Percentiles rank a stretch among this genome's conserved stretches.
These are phyloP conservation scores for Salpingoeca rosetta DNA, from an alignment of 78 protist species.

Conservation along the genomic window DNA sequence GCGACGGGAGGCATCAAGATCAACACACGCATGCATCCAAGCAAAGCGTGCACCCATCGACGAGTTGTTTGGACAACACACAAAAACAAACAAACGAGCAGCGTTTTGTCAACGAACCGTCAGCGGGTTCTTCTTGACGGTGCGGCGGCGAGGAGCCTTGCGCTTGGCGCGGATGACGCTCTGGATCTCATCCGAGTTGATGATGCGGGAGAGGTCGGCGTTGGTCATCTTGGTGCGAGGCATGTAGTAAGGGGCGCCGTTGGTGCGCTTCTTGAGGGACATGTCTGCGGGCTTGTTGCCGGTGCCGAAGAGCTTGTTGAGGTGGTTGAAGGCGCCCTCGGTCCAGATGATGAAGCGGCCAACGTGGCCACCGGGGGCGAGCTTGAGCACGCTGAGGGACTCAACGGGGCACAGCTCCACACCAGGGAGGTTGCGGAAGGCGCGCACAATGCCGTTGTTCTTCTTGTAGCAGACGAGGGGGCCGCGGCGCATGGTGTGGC, in stretches of 20 bases:
- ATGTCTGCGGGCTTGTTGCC: conserved; percentile 3
- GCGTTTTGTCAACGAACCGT: no score
- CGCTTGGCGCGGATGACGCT: conserved; percentile 40
- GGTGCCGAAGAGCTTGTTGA: conserved; percentile 83
- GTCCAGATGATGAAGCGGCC: conserved; percentile 99
- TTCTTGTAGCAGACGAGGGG: conserved; percentile 88
- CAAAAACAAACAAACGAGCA: no score
- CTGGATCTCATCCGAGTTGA: conserved; percentile 93
- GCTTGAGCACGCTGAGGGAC: conserved; percentile 93
- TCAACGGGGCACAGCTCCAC: conserved; percentile 84
- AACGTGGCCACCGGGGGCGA: conserved; percentile 99
- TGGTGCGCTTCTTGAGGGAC: conserved; percentile 59
- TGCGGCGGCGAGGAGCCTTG: conserved; percentile 3
- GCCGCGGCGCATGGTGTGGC: conserved; percentile 88
- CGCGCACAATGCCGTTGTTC: conserved; percentile 64
- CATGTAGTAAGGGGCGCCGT: conserved; percentile 40
- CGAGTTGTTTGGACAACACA: no score
- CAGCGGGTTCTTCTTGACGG: conserved; percentile 79
- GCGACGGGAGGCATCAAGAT: no score
- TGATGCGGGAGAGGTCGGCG: conserved; percentile 89
- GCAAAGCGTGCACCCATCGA: no score
- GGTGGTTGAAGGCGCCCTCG: conserved; percentile 86
- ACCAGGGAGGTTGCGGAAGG: conserved; percentile 98
- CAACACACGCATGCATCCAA: no score
- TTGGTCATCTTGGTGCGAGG: conserved; percentile 82